Evolutionary conservation across 768 basidiomycete genomes (phyloP), one percentile per base, ranked within the genome.

Genomic region (Kockovaella imperatae): DNA sequence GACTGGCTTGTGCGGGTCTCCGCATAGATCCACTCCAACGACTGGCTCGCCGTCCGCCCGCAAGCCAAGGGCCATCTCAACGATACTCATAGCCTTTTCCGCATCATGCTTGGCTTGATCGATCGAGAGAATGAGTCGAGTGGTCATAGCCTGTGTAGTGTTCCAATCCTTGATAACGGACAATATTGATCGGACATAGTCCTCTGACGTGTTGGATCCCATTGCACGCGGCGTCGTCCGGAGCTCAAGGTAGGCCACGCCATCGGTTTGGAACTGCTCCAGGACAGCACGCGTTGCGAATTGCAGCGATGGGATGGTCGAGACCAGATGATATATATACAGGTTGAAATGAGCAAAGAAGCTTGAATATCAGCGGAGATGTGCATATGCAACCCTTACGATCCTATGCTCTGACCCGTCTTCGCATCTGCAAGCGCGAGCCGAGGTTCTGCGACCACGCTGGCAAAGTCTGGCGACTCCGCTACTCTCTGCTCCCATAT

Each of bases 211-310:
- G 1, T 21, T 26, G 8, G 18, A 32, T 14, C 35, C 10, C 5
- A 58, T 32, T 1, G 47, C 24, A 32, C 56, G 48, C 36, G 56
- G 56, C 7, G 56, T 58, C 21, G 56, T 58, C 1, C 56, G 43
- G 3, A 58, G 49, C 24, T 58, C 56, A 44, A 58, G 52, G 25
- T 58, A 58, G 8, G 45, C 53, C 10, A 58, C 56, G n/a, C 53
- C 53, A 36, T 58, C 53, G 6, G 36, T 20, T 1, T 38, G 34
- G 35, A 58, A 58, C 11, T 35, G 34, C 14, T 34, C 30, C 14
- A 58, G 56, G 10, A 58, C 56, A 14, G 47, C 40, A 24, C 38
- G 44, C n/a, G 53, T 54, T 5, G 52, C 52, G 17, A 24, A 15
- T 10, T 10, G 26, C 5, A 58, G 36, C 7, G 50, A 32, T 3